Conservation (phyloP, 1,284 basidiomycete genomes). For the Malassezia arunalokei region DNA sequence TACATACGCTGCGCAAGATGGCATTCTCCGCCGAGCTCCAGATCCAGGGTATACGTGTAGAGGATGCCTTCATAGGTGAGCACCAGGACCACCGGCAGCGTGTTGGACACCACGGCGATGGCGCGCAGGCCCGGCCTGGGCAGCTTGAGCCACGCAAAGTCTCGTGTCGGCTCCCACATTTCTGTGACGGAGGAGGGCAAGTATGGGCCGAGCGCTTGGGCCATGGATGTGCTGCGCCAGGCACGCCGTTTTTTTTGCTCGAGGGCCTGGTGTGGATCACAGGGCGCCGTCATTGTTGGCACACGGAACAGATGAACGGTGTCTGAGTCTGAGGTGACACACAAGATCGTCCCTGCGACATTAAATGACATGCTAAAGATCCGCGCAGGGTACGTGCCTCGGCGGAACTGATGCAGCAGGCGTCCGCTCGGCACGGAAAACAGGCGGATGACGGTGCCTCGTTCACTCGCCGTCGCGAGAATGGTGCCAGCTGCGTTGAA, state of each 20-base stretch:
- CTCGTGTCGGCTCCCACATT: conserved; percentile 90
- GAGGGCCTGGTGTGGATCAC: conserved; percentile 4
- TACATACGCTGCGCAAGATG: conserved; percentile 63
- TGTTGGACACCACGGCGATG: conserved; percentile 48
- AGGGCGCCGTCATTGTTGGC: conserved; percentile 22
- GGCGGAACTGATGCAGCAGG: conserved; percentile 83
- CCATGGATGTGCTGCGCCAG: conserved; percentile 45
- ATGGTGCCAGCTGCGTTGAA: conserved; percentile 79
- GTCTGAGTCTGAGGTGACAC: conserved; percentile 80
- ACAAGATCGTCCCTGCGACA: conserved; percentile 65
- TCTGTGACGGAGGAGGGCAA: conserved; percentile 81
- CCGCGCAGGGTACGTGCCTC: conserved; percentile 71
- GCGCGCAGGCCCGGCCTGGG: conserved; percentile 59
- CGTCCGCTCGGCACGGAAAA: conserved; percentile 82
- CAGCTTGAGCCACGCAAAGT: conserved; percentile 82
- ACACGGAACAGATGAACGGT: conserved; percentile 97
- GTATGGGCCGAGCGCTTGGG: conserved; percentile 66
- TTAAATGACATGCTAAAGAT: conserved; percentile 93
- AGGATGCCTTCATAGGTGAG: conserved; percentile 89
- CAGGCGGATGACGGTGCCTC: conserved; percentile 92
- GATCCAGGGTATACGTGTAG: conserved; percentile 87
- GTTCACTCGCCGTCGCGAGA: conserved; percentile 85
- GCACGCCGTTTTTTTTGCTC: not conserved
- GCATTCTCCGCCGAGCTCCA: conserved; percentile 93
- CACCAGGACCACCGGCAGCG: conserved; percentile 92